Base-by-base conservation (phyloP, 2,329 filamentous ascomycete genomes). In the Diplodia intermedia region DNA sequence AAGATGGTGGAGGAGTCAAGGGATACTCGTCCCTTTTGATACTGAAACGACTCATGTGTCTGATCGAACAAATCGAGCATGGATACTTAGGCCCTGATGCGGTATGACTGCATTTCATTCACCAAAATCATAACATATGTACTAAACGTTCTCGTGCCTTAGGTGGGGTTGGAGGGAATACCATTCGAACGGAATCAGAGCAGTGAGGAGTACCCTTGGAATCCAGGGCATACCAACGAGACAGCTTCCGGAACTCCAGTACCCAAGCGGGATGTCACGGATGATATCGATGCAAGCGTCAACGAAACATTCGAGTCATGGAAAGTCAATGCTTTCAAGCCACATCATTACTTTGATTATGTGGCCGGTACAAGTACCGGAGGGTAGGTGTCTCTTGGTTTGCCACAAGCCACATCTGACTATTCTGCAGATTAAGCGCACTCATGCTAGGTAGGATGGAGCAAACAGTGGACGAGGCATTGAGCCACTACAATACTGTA, bases 261-360 rank as follows among this genome's bases (percentile, higher is more conserved):
- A 18, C 18, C 14, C 4, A n/a, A 8, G 14, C 14, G 14, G 4
- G 4, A 43, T n/a, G 14, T 5, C 18, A n/a, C 40, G 1, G 31
- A 31, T 31, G 31, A 31, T 31, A 31, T 31, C 31, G 8, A 43
- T 18, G 40, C 40, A 18, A n/a, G 40, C 40, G 40, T 43, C 14
- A 43, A 43, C 14, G 18, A 18, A 15, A 43, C 40, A 18, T 43
- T 43, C 6, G 40, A 43, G 18, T 31, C 40, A 43, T 18, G 18
- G 18, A 43, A 18, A 6, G 15, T 18, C 40, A 43, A 18, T 31
- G 31, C 11, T n/a, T 71, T 66, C 52, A 68, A 67, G 56, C 71
- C 71, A n/a, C 69, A 70, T 56, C 72, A 73, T 43, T 73, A 72
- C 52, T 69, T 73, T 12, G 72, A 73, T 49, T 73, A 72, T 57